Percentiles rank a stretch among this genome's conserved stretches.
Evolutionary conservation across 331 rosid genomes (phyloP).

Genomic region (Quercus lobata): DNA sequence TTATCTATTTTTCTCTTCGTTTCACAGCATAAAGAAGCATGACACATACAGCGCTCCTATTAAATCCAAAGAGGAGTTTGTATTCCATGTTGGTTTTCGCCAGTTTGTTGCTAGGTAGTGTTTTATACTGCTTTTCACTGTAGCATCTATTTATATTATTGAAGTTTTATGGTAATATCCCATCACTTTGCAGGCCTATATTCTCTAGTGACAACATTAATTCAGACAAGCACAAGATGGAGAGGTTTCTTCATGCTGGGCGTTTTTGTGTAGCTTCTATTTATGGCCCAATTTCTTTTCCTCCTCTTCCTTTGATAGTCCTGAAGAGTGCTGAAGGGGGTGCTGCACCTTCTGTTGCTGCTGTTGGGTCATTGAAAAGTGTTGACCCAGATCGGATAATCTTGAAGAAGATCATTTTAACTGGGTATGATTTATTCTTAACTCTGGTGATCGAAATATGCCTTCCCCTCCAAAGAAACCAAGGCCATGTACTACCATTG

Average conservation of each 20-base stretch:
- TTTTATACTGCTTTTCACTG: neutral
- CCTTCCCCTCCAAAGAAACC: neutral
- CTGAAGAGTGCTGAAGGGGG: conserved; percentile 53
- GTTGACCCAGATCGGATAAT: conserved; percentile 82
- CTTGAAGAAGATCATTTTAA: conserved; percentile 81
- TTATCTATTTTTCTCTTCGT: conserved; percentile 12
- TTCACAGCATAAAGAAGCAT: conserved; percentile 79
- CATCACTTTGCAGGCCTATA: conserved; percentile 60
- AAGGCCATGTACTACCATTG: neutral
- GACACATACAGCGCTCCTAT: conserved; percentile 68
- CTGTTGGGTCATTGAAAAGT: conserved; percentile 79
- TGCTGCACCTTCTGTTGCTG: conserved; percentile 62
- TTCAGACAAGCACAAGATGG: conserved; percentile 95
- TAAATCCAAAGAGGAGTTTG: conserved; percentile 82
- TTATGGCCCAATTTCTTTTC: conserved; percentile 89
- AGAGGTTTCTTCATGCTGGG: conserved; percentile 96
- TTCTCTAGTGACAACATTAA: conserved; percentile 77
- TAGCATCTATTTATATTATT: neutral
- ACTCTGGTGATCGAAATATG: neutral
- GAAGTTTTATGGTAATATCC: neutral
- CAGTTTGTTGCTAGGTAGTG: conserved; percentile 84
- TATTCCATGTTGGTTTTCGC: conserved; percentile 96
- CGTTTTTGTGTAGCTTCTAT: conserved; percentile 84
- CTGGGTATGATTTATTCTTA: conserved; percentile 56
- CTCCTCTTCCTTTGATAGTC: conserved; percentile 76